Evolutionary conservation across 2,329 filamentous ascomycete genomes (phyloP).

Genomic region (Paradendryphiella salina): DNA sequence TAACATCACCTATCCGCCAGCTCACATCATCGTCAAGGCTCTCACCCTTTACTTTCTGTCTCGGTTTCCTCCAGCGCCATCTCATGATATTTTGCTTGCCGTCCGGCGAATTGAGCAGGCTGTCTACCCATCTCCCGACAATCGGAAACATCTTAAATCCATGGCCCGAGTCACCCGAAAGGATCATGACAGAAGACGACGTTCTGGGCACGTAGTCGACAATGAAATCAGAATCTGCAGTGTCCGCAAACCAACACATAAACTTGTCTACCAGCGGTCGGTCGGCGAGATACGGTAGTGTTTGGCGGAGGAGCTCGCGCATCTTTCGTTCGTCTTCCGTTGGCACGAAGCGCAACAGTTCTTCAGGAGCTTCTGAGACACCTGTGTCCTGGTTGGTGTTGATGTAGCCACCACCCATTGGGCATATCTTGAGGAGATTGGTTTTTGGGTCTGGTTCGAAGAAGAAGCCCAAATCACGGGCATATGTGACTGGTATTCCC

Average conservation of each 20-base stretch:
- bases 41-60: constrained; percentile 29
- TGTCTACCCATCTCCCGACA: constrained; percentile 58
- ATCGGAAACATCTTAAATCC: constrained; percentile 66
- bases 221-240: constrained; percentile 62
- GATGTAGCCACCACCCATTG: constrained; percentile 60
- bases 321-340: constrained; percentile 51
- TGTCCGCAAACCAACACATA: constrained; percentile 68
- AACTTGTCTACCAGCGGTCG: constrained; percentile 60
- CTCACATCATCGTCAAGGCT: constrained; percentile 54
- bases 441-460: constrained; percentile 66
- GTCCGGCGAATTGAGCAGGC: constrained; percentile 49
- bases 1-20: constrained; percentile 51
- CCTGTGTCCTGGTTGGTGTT: constrained; percentile 56
- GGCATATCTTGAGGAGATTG: constrained; percentile 63
- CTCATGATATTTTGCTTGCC: constrained; percentile 51
- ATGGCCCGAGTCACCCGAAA: constrained; percentile 64
- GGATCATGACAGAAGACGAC: constrained; percentile 53
- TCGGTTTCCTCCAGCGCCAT: constrained; percentile 58
- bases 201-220: constrained; percentile 62
- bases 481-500: constrained; percentile 64
- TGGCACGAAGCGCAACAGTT: no score
- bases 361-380: no score
- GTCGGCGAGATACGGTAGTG: constrained; percentile 58
- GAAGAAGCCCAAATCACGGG: constrained; percentile 65
- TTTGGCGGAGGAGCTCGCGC: constrained; percentile 56